These are phyloP conservation scores for Puya raimondii DNA, from an alignment of 176 grass and related monocot species.

Conservation along the genomic window DNA sequence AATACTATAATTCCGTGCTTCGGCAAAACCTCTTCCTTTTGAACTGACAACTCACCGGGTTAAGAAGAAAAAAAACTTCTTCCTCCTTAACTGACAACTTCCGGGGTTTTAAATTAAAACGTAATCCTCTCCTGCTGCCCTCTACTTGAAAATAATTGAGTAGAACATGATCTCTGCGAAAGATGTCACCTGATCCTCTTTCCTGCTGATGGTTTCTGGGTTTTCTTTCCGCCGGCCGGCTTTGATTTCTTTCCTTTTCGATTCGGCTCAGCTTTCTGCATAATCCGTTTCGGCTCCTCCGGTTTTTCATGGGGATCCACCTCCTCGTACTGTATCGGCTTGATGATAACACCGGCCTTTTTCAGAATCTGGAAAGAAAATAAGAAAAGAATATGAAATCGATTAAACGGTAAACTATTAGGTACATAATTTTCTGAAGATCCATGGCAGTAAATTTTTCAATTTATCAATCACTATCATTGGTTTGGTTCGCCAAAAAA, in stretches of 20 bases:
- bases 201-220: conserved; percentile 4
- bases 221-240: conserved; percentile 9
- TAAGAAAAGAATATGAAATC: background rate
- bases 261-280: conserved; percentile 41
- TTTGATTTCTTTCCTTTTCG: conserved; percentile 36
- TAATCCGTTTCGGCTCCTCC: conserved; percentile 56
- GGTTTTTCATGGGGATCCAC: conserved; percentile 58
- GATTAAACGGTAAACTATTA: background rate
- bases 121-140: too few relatives aligned
- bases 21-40: background rate
- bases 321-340: conserved; percentile 76
- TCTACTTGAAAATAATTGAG: too few relatives aligned
- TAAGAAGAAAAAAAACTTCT: background rate
- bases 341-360: conserved; percentile 76
- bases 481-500: conserved; percentile 3
- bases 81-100: background rate
- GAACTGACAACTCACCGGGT: background rate
- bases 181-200: conserved; percentile 3
- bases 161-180: background rate
- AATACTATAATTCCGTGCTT: background rate
- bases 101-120: background rate
- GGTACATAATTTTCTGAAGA: too few relatives aligned
- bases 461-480: background rate
- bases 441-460: background rate
- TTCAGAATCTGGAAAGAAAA: conserved; percentile 62